Evolutionary conservation across 495 filamentous ascomycete species (phyloP).

Genomic region (Aspergillus hancockii): DNA sequence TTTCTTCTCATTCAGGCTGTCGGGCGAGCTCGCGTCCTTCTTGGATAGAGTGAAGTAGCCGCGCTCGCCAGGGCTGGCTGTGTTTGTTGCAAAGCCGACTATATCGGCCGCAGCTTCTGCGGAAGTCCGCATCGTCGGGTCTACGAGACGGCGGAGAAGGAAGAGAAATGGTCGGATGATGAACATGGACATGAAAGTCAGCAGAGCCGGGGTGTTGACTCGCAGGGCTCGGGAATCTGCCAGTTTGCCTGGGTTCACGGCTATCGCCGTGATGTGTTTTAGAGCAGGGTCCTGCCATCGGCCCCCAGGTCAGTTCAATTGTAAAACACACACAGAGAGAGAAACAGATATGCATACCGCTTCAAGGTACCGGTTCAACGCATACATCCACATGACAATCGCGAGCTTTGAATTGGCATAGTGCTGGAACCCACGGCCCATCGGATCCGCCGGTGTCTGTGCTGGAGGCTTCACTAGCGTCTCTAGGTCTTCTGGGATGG

Average conservation of each 20-base stretch:
- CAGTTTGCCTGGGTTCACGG: slow-evolving; percentile 48
- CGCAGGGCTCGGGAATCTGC: slow-evolving; percentile 45
- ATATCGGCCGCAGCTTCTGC: slow-evolving; percentile 40
- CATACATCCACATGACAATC: slow-evolving; percentile 45
- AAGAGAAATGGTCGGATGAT: slow-evolving; percentile 31
- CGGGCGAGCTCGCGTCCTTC: slow-evolving; percentile 38
- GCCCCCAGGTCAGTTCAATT: neutral
- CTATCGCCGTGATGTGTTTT: slow-evolving; percentile 44
- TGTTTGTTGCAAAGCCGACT: slow-evolving; percentile 29
- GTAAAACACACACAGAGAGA: neutral
- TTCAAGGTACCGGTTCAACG: slow-evolving; percentile 41
- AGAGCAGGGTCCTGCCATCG: slow-evolving; percentile 30
- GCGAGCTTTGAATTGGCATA: slow-evolving; percentile 48
- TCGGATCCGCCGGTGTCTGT: slow-evolving; percentile 12
- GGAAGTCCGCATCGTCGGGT: slow-evolving; percentile 30
- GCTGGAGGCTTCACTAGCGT: slow-evolving; percentile 16
- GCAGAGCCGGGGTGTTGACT: slow-evolving; percentile 35
- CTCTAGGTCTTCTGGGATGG: slow-evolving; percentile 16
- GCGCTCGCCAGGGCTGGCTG: slow-evolving; percentile 28
- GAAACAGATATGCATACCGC: slow-evolving; percentile 6
- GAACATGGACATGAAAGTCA: slow-evolving; percentile 9
- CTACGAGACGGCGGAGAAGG: slow-evolving; percentile 32
- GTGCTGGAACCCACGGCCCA: slow-evolving; percentile 21
- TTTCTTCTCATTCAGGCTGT: slow-evolving; percentile 38
- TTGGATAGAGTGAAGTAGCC: slow-evolving; percentile 43